phyloP scores from a whole-genome alignment of 768 basidiomycete genomes.

The Amanita rubescens region DNA sequence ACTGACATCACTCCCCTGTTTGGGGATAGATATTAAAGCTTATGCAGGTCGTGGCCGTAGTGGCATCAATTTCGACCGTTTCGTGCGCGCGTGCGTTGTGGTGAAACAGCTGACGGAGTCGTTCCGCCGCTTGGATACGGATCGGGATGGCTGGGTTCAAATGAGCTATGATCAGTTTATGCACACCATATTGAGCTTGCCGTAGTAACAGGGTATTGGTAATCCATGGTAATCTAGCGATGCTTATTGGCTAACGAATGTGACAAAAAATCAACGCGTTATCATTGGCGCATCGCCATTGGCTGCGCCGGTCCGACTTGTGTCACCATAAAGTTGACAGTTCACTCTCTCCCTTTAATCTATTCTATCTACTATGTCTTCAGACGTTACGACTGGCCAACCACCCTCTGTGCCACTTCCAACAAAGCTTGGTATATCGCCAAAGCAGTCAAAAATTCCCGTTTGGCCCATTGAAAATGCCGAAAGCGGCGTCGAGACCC shows the following conservation, averaged over 20 bases:
- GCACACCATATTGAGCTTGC: conserved; percentile 56
- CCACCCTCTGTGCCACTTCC: conserved; percentile 29
- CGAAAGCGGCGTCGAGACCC: conserved; percentile 28
- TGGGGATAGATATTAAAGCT: conserved; percentile 54
- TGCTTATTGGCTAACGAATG: neutral
- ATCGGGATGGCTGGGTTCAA: conserved; percentile 66
- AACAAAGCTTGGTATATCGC: conserved; percentile 16
- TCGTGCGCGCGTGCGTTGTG: conserved; percentile 80
- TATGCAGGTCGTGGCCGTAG: no score
- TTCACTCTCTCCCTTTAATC: neutral
- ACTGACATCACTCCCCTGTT: conserved; percentile 25
- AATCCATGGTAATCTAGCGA: neutral
- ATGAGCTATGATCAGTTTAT: conserved; percentile 70
- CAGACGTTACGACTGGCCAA: conserved; percentile 13
- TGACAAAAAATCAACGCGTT: neutral
- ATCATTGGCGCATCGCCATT: neutral
- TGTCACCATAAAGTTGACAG: neutral
- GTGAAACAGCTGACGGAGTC: conserved; percentile 72
- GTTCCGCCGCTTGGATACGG: conserved; percentile 58
- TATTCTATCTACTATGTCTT: conserved; percentile 1
- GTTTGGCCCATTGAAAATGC: conserved; percentile 59
- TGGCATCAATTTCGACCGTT: conserved; percentile 83
- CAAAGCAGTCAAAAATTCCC: conserved; percentile 34
- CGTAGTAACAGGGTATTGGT: conserved; percentile 29
- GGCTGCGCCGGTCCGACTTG: neutral